These are phyloP conservation scores for Citeromyces hawaiiensis DNA, from an alignment of 1,139 yeast genomes.

Conservation along the genomic window DNA sequence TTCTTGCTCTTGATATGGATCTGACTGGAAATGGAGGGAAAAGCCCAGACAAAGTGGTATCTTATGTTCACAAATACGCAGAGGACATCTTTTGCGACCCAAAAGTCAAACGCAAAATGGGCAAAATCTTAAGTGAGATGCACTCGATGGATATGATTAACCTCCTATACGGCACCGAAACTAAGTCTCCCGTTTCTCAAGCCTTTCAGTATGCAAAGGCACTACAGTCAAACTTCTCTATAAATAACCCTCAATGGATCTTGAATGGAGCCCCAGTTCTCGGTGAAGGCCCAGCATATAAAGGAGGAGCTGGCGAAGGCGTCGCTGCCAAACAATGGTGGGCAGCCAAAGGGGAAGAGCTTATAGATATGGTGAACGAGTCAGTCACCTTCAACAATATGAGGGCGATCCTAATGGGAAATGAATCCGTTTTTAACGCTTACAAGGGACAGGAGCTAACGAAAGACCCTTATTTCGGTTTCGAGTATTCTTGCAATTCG, in stretches of 20 bases:
- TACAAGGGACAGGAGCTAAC: slow-evolving; percentile 5
- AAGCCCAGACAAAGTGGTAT: slow-evolving; percentile 17
- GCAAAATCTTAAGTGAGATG: slow-evolving; percentile 26
- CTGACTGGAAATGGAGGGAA: slow-evolving; percentile 28
- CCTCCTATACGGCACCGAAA: slow-evolving; percentile 24
- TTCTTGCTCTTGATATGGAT: slow-evolving; percentile 27
- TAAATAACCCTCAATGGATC: slow-evolving; percentile 21
- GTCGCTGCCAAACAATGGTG: slow-evolving; percentile 21
- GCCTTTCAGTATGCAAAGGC: slow-evolving; percentile 22
- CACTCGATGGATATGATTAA: slow-evolving; percentile 29
- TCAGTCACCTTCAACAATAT: slow-evolving; percentile 18
- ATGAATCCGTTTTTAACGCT: slow-evolving; percentile 4
- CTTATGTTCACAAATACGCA: slow-evolving; percentile 13
- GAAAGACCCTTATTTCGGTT: slow-evolving; percentile 20
- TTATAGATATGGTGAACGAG: slow-evolving; percentile 17
- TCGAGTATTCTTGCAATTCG: slow-evolving; percentile 14
- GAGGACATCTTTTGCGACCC: slow-evolving; percentile 12
- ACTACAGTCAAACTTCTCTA: slow-evolving; percentile 21
- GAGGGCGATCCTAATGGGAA: slow-evolving; percentile 19
- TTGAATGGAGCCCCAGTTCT: slow-evolving; percentile 24
- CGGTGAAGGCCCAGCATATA: slow-evolving; percentile 12
- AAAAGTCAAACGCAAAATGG: slow-evolving; percentile 15
- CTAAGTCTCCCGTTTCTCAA: slow-evolving; percentile 28
- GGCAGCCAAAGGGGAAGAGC: slow-evolving; percentile 21
- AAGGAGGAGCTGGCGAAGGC: slow-evolving; percentile 18